These are phyloP conservation scores for Vitis amurensis DNA, from an alignment of 164 flowering plant genomes.

Conservation along the genomic window DNA sequence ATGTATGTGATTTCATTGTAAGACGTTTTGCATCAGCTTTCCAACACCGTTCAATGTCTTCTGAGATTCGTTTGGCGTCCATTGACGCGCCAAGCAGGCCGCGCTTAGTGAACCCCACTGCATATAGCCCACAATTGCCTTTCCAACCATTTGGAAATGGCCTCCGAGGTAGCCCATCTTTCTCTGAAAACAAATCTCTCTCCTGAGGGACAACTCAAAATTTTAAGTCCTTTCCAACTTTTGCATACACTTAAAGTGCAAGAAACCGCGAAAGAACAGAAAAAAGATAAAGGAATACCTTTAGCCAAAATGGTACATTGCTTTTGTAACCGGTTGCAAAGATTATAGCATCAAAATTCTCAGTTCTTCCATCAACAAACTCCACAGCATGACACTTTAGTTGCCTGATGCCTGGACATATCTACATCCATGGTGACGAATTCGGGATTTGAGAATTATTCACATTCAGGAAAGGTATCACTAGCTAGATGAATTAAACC, in stretches of 20 bases:
- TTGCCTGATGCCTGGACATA: slow-evolving; percentile 32
- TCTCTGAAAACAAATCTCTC: slow-evolving; percentile 56
- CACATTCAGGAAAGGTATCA: background rate
- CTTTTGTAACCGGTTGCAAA: slow-evolving; percentile 75
- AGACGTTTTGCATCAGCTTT: slow-evolving; percentile 29
- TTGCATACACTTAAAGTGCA: background rate
- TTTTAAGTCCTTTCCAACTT: background rate
- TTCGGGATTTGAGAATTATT: background rate
- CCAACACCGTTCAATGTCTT: slow-evolving; percentile 55
- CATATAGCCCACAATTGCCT: slow-evolving; percentile 68
- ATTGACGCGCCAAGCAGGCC: slow-evolving; percentile 73
- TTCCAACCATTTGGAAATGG: slow-evolving; percentile 88
- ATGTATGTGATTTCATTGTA: background rate
- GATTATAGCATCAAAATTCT: slow-evolving; percentile 52
- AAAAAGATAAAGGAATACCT: slow-evolving; percentile 33
- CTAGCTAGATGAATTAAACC: too few relatives aligned
- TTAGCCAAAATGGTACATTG: slow-evolving; percentile 70
- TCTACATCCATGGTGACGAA: slow-evolving; percentile 19
- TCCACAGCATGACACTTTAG: slow-evolving; percentile 31
- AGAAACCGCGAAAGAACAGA: background rate
- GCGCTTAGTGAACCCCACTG: slow-evolving; percentile 84
- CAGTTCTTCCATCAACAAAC: slow-evolving; percentile 36
- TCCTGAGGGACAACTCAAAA: slow-evolving; percentile 41
- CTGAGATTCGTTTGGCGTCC: slow-evolving; percentile 68
- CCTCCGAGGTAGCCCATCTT: slow-evolving; percentile 68